Evolutionary conservation across 192 early-diverging fungal genomes (phyloP), one percentile per base, ranked within the genome.

Genomic region (Backusella tarrabulga): DNA sequence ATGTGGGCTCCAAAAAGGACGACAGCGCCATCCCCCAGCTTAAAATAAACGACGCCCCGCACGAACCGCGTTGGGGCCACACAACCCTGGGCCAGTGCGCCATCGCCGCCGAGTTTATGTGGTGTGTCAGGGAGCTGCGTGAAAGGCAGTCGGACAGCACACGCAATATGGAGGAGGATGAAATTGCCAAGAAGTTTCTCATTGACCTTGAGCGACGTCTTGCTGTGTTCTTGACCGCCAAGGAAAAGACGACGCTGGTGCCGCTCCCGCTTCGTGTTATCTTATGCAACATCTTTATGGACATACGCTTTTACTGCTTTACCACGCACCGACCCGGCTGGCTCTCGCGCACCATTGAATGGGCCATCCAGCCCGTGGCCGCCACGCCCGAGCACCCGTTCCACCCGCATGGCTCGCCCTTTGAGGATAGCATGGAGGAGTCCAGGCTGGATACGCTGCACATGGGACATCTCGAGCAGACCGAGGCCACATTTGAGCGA

Each of bases 301-400:
- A 90, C 44, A 88, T 88, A 52, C 78, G 89, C 12, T 85, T 88
- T 72, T 84, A 87, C 54, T 90, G 89, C 52, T 86, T 85, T 67
- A 88, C 87, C 2, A 86, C 84, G 21, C 85, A 87, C 69, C 74
- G 85, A 3, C 87, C 89, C 7, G 86, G 86, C 1, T 90, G 89
- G 89, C 56, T 90, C 1, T 77, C 79, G 1, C 83, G 86, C 2
- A 79, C 83, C 7, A 81, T 90, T 66, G 84, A 87, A 4, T 90
- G 89, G 89, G 69, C 81, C 1, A 81, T 75, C 29, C 77, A 87
- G 44, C 76, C 76, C 23, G 69, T 79, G 6, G 52, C 72, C 5
- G 40, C 80, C 0, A 40, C 79, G 40, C 77, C 71, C 19, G 71
- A 72, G 17, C 71, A 72, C 17, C 21, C 71, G 4, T 72, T 32